Base-by-base conservation (phyloP, 2,329 filamentous ascomycete species). In the Nigrospora osmanthi region DNA sequence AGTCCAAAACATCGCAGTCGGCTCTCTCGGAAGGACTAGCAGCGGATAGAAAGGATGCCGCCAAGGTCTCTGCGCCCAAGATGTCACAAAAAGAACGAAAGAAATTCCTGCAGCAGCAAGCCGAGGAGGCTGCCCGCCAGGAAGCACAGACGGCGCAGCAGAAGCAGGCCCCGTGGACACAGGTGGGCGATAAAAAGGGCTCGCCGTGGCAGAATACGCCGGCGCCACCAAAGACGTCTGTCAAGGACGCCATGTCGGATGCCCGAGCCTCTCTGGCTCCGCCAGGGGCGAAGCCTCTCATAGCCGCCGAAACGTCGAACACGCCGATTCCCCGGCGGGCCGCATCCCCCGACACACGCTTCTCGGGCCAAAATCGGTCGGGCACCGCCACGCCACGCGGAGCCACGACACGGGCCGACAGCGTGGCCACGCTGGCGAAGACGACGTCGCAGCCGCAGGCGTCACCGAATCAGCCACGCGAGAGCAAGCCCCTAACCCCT, bases 41-140 rank as follows among this genome's bases (percentile, higher is more conserved):
- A 6, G 73, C 73, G 1, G 72, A 79, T 53, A 73, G 63, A 39
- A 72, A 66, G 43, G 67, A 72, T 15, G 47, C 61, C 44, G 58
- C 47, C 41, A 72, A 67, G 52, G 43, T 57, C 35, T 55, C 69
- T 0, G 66, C 69, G 14, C 59, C 66, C 0, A 95, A 87, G 60
- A 66, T 95, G 53, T 95, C 90, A 0, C 93, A 97, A 55, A 95
- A 93, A 58, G 90, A 96, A 62, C 82, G 89, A 17, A 97, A 95
- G 67, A 87, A 80, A 58, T 80, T 89, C 52, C 80, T 89, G 55
- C 84, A 89, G 56, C 75, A 80, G 49, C 80, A 87, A 56, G 67
- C 73, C 19, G 67, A 69, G 33, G 66, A 73, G 47, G 65, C 63
- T 31, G 63, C 68, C 9, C 50, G 52, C 36, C 64, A 67, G 52